Percentiles rank a stretch among this genome's conserved stretches.
These are phyloP conservation scores for Vicia villosa DNA, from an alignment of 306 rosid genomes.

Conservation along the genomic window DNA sequence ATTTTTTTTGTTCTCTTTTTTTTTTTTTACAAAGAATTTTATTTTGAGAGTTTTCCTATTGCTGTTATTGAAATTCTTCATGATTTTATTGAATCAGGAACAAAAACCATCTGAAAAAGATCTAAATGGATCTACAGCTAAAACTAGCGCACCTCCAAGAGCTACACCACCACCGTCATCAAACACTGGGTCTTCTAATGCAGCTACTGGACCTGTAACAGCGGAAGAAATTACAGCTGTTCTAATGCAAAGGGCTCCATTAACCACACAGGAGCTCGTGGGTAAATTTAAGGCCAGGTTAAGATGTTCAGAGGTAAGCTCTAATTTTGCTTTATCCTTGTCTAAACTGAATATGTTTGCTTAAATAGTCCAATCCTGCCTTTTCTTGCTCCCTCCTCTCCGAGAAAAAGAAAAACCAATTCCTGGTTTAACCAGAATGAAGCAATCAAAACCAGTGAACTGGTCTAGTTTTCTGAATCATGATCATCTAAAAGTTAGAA, in stretches of 20 bases:
- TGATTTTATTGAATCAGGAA: conserved; percentile 59
- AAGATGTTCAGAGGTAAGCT: conserved; percentile 64
- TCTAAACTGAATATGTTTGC: conserved; percentile 17
- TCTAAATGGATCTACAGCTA: conserved; percentile 53
- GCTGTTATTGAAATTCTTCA: conserved; percentile 24
- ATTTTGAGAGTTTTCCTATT: conserved; percentile 21
- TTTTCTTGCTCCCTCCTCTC: conserved; percentile 25
- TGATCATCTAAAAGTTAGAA: too few relatives aligned
- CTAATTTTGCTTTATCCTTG: conserved; percentile 26
- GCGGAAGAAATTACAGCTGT: conserved; percentile 94
- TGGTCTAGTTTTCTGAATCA: too few relatives aligned
- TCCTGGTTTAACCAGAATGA: not conserved
- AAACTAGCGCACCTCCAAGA: conserved; percentile 56
- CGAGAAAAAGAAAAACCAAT: too few relatives aligned
- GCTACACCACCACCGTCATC: conserved; percentile 52
- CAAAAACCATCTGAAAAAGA: conserved; percentile 59
- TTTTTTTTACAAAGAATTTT: not conserved
- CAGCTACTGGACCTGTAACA: conserved; percentile 76
- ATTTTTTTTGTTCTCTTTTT: too few relatives aligned
- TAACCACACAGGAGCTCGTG: conserved; percentile 93
- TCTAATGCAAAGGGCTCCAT: conserved; percentile 74
- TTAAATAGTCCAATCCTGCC: not conserved
- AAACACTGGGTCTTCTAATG: conserved; percentile 47
- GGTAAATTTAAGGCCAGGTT: conserved; percentile 85
- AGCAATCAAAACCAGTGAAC: not conserved